phyloP scores from a whole-genome alignment of 495 filamentous ascomycete genomes.

The Podospora comata region DNA sequence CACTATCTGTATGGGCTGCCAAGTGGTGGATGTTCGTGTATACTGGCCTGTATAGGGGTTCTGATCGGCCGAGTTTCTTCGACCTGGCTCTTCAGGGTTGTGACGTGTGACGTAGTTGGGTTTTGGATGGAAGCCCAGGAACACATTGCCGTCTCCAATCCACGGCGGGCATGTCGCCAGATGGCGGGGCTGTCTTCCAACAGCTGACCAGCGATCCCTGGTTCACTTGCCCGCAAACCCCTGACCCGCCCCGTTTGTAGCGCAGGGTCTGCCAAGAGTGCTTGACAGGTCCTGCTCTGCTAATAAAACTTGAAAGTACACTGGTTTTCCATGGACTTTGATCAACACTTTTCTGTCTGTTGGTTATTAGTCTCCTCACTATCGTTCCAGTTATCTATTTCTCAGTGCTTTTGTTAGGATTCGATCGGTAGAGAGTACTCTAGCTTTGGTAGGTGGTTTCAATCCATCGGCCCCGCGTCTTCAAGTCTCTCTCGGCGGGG shows the following conservation, averaged over 20 bases:
- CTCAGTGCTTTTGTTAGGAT: no score
- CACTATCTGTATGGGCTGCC: background rate
- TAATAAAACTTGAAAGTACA: no score
- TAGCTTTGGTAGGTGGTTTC: no score
- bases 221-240: background rate
- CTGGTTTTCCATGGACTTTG: no score
- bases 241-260: background rate
- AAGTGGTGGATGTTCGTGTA: background rate
- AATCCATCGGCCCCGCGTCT: background rate
- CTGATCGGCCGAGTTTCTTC: background rate
- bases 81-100: background rate
- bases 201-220: constrained; percentile 8
- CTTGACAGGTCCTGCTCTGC: background rate
- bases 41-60: background rate
- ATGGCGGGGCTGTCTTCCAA: constrained; percentile 12
- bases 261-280: background rate
- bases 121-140: constrained; percentile 7
- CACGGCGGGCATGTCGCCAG: constrained; percentile 15
- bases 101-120: constrained; percentile 14
- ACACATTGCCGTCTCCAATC: constrained; percentile 1
- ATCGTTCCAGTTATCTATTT: no score
- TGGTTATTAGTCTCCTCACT: no score
- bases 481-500: constrained; percentile 6
- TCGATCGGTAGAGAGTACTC: no score
- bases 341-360: no score